Conservation (phyloP, 2,329 filamentous ascomycete species). For the Hypomyces perniciosus region DNA sequence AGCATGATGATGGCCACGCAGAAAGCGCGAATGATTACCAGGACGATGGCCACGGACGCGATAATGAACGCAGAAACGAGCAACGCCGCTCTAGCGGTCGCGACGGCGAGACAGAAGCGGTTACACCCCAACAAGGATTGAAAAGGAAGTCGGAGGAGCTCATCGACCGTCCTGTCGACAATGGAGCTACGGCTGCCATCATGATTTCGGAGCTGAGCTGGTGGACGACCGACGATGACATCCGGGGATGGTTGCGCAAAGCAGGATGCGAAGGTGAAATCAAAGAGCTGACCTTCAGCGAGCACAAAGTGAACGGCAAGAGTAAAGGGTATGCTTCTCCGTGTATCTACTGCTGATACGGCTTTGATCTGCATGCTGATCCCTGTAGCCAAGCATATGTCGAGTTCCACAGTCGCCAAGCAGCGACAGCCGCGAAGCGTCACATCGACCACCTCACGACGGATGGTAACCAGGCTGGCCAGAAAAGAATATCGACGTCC, state of each 20-base stretch:
- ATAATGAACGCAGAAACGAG: slow-evolving; percentile 33
- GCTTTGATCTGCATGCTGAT: slow-evolving; percentile 8
- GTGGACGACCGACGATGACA: slow-evolving; percentile 96
- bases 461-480: slow-evolving; percentile 47
- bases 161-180: slow-evolving; percentile 54
- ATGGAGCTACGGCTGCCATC: slow-evolving; percentile 61
- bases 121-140: slow-evolving; percentile 38
- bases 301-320: slow-evolving; percentile 98
- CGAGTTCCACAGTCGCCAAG: slow-evolving; percentile 77
- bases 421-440: slow-evolving; percentile 78
- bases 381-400: slow-evolving; percentile 65
- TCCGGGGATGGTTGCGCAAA: slow-evolving; percentile 77
- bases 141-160: slow-evolving; percentile 54
- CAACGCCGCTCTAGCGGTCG: slow-evolving; percentile 20
- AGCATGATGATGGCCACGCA: slow-evolving; percentile 31
- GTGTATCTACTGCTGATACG: background rate
- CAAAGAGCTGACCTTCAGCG: slow-evolving; percentile 91
- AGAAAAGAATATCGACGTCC: slow-evolving; percentile 65
- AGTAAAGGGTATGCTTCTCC: slow-evolving; percentile 73
- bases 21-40: slow-evolving; percentile 24
- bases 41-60: slow-evolving; percentile 26
- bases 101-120: slow-evolving; percentile 19
- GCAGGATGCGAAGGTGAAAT: slow-evolving; percentile 79
- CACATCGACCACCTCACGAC: slow-evolving; percentile 61
- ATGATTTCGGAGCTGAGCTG: slow-evolving; percentile 88